phyloP scores from a whole-genome alignment of 2,329 filamentous ascomycete genomes.

The Neopestalotiopsis sp. region DNA sequence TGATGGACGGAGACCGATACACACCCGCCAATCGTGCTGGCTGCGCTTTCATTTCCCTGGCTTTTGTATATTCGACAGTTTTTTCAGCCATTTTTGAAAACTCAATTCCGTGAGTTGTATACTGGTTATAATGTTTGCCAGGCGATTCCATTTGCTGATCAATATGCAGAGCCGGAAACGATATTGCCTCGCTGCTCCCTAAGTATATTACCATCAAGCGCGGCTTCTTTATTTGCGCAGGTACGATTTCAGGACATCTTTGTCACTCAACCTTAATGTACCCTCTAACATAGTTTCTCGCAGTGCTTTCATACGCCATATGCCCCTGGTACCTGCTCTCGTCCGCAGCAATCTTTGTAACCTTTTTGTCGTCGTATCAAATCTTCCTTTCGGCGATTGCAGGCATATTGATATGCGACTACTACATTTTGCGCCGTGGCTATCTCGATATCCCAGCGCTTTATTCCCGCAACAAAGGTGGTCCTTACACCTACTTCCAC shows the following conservation, averaged over 20 bases:
- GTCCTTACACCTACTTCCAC: conserved; percentile 37
- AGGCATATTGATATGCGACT: conserved; percentile 47
- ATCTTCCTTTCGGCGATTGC: conserved; percentile 47
- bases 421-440: conserved; percentile 25
- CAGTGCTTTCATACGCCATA: conserved; percentile 24
- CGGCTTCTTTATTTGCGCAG: conserved; percentile 40
- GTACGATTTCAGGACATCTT: neutral
- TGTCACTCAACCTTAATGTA: neutral
- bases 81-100: conserved; percentile 51
- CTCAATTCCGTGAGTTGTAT: conserved; percentile 33
- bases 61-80: conserved; percentile 47
- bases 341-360: conserved; percentile 42
- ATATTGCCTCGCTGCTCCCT: conserved; percentile 42
- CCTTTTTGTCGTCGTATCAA: conserved; percentile 46
- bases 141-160: neutral
- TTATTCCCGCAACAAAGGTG: conserved; percentile 31
- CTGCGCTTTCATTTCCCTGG: conserved; percentile 45
- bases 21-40: conserved; percentile 41
- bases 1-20: conserved; percentile 38
- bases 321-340: conserved; percentile 29
- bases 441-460: conserved; percentile 6
- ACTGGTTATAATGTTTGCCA: neutral
- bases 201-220: conserved; percentile 44
- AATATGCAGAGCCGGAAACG: conserved; percentile 36
- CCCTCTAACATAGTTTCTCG: neutral